These are phyloP conservation scores for Teunomyces kruisii DNA, from an alignment of 805 yeast species.

Conservation along the genomic window DNA sequence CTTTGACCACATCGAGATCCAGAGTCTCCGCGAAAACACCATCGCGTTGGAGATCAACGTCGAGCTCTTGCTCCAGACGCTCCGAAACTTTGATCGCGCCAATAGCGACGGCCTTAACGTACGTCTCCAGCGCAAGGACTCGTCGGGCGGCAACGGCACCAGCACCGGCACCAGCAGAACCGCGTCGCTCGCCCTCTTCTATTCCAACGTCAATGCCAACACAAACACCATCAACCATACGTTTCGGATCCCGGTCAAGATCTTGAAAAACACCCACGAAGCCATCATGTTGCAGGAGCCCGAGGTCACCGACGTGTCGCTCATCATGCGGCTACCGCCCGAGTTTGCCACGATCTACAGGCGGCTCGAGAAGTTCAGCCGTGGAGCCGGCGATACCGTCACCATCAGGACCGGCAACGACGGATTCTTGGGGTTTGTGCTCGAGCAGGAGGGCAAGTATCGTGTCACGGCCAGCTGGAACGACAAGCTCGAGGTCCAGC, in stretches of 20 bases:
- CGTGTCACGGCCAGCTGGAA: constrained; percentile 62
- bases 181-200: constrained; percentile 56
- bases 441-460: constrained; percentile 54
- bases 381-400: constrained; percentile 45
- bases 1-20: constrained; percentile 51
- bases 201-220: constrained; percentile 45
- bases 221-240: constrained; percentile 57
- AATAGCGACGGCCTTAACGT: constrained; percentile 51
- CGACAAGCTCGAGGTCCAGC: constrained; percentile 47
- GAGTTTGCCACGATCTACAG: constrained; percentile 55
- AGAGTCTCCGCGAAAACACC: constrained; percentile 51
- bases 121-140: constrained; percentile 49
- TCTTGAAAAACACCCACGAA: constrained; percentile 56
- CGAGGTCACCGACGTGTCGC: constrained; percentile 50
- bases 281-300: constrained; percentile 60
- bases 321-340: constrained; percentile 52
- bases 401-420: constrained; percentile 49
- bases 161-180: constrained; percentile 32
- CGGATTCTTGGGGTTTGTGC: constrained; percentile 52
- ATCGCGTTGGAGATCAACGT: constrained; percentile 62
- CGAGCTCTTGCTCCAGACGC: constrained; percentile 58
- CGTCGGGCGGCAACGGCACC: constrained; percentile 21
- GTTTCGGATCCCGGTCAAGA: constrained; percentile 68
- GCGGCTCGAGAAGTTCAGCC: constrained; percentile 65
- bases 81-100: constrained; percentile 55